phyloP scores from a whole-genome alignment of 2,329 filamentous ascomycete genomes.

The Tolypocladium ophioglossoides region DNA sequence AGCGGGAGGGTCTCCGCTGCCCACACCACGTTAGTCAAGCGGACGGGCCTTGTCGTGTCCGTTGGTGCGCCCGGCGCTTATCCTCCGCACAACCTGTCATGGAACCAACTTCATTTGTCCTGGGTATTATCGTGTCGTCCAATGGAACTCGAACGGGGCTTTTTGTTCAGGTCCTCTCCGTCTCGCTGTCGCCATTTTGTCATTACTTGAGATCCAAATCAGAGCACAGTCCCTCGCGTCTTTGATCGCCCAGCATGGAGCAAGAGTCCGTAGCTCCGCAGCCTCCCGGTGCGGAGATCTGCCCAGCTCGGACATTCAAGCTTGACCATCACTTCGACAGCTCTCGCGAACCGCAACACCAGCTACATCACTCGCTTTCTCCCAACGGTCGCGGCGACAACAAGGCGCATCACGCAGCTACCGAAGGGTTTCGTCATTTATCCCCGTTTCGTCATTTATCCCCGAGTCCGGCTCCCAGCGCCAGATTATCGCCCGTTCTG shows the following conservation, averaged over 20 bases:
- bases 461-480: constrained; percentile 11
- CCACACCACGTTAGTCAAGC: too few relatives aligned
- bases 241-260: neutral
- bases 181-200: neutral
- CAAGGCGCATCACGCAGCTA: neutral
- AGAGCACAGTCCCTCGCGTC: neutral
- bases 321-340: neutral
- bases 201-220: neutral
- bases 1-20: too few relatives aligned
- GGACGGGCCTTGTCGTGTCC: neutral
- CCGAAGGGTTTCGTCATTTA: too few relatives aligned
- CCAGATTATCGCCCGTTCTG: constrained; percentile 8
- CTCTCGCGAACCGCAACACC: neutral
- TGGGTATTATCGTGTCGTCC: neutral
- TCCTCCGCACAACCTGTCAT: neutral
- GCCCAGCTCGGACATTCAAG: neutral
- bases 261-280: neutral
- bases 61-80: neutral
- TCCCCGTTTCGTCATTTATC: constrained; percentile 8
- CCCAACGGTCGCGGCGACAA: neutral
- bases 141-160: neutral
- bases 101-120: neutral
- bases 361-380: neutral
- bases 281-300: neutral
- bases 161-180: neutral